These are phyloP conservation scores for Urochloa ruziziensis DNA, from an alignment of 176 grass and related monocot genomes.

Conservation along the genomic window DNA sequence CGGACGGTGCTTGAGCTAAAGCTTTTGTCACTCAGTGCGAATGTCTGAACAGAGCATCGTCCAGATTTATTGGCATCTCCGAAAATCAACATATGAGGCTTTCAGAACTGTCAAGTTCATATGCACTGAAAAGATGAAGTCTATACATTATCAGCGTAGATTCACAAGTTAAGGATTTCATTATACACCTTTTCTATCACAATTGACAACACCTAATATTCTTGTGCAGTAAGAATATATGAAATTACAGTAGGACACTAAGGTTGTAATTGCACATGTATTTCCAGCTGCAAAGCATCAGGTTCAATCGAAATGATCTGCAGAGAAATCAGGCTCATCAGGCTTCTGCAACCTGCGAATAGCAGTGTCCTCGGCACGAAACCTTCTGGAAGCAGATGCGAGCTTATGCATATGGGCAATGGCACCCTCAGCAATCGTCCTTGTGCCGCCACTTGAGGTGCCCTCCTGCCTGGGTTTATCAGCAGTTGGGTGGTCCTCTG, in stretches of 20 bases:
- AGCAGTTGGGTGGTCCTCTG: constrained; percentile 38
- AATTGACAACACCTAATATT: constrained; percentile 7
- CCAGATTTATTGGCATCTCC: neutral
- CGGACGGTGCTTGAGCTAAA: neutral
- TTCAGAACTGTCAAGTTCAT: neutral
- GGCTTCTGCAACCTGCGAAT: constrained; percentile 79
- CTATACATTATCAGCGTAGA: neutral
- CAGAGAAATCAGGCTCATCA: constrained; percentile 83
- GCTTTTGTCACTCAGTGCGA: neutral
- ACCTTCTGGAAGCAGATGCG: constrained; percentile 68
- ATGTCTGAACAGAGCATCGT: neutral
- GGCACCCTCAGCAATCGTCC: constrained; percentile 25
- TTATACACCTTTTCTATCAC: neutral
- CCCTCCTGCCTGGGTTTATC: constrained; percentile 43
- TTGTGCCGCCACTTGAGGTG: constrained; percentile 12
- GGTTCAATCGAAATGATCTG: constrained; percentile 77
- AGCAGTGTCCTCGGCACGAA: constrained; percentile 22
- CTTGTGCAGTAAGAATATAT: constrained; percentile 6
- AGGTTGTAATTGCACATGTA: neutral
- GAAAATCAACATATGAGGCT: neutral
- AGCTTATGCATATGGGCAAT: constrained; percentile 57
- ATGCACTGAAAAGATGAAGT: neutral
- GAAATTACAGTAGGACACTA: constrained; percentile 7
- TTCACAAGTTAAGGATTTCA: neutral
- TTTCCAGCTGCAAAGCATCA: neutral